These are phyloP conservation scores for Lactarius tabidus DNA, from an alignment of 768 basidiomycete species.

Conservation along the genomic window DNA sequence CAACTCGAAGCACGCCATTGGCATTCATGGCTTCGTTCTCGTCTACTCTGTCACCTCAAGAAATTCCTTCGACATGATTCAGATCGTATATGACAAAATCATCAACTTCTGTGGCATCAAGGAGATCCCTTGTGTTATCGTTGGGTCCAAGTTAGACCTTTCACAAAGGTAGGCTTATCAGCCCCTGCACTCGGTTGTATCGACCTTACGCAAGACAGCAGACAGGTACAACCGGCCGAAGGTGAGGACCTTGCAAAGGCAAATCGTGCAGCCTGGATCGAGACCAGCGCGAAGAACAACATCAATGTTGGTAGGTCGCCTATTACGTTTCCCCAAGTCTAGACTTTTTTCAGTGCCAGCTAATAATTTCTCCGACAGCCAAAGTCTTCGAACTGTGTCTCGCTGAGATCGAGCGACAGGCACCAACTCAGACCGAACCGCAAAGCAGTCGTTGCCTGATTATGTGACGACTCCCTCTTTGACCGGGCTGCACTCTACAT, in stretches of 20 bases:
- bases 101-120: conserved; percentile 78
- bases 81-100: conserved; percentile 91
- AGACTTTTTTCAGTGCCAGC: conserved; percentile 7
- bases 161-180: conserved; percentile 55
- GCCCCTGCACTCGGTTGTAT: conserved; percentile 6
- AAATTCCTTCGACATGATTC: conserved; percentile 92
- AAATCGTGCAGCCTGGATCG: conserved; percentile 76
- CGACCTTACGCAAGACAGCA: conserved; percentile 35
- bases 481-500: conserved; percentile 6
- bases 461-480: conserved; percentile 42
- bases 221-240: conserved; percentile 73
- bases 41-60: conserved; percentile 91
- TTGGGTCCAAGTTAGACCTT: conserved; percentile 89
- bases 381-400: conserved; percentile 84
- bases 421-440: conserved; percentile 45
- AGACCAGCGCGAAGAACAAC: conserved; percentile 85
- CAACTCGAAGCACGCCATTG: conserved; percentile 90
- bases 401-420: conserved; percentile 75
- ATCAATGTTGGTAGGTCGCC: conserved; percentile 76
- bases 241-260: conserved; percentile 69
- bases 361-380: conserved; percentile 38
- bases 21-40: conserved; percentile 95
- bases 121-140: conserved; percentile 89
- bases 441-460: conserved; percentile 46
- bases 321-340: conserved; percentile 2